These are phyloP conservation scores for Citrus maxima DNA, from an alignment of 345 rosid species.

Conservation along the genomic window DNA sequence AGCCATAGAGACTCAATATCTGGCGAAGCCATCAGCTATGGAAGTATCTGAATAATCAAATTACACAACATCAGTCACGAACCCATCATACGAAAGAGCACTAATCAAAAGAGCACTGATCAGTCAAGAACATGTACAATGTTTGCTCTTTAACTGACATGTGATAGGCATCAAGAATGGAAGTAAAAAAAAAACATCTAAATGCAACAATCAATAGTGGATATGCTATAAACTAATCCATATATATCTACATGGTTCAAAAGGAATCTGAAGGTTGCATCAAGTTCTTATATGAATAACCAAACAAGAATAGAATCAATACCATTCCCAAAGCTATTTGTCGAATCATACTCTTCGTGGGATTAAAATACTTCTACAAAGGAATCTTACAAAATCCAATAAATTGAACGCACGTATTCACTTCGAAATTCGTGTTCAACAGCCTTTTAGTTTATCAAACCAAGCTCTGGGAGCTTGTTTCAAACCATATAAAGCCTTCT, in stretches of 20 bases:
- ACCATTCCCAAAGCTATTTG: neutral
- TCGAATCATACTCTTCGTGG: neutral
- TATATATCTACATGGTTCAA: neutral
- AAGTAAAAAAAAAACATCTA: neutral
- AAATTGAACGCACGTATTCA: neutral
- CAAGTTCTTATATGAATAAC: neutral
- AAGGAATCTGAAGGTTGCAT: neutral
- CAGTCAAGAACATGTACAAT: neutral
- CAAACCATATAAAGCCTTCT: no score
- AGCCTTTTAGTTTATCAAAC: no score
- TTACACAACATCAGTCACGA: neutral
- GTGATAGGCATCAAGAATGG: neutral
- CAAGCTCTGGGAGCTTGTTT: no score
- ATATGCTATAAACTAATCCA: neutral
- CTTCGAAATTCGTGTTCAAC: neutral
- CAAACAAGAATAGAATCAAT: neutral
- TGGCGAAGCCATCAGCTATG: slow-evolving; percentile 48
- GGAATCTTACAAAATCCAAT: neutral
- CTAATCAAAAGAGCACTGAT: neutral
- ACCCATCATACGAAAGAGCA: neutral
- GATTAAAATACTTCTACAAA: neutral
- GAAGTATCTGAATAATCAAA: neutral
- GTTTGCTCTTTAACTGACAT: neutral
- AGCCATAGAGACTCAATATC: slow-evolving; percentile 32
- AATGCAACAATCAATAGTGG: neutral